phyloP scores from a whole-genome alignment of 2,329 filamentous ascomycete species.

The Aspergillus oerlinghausenensis region DNA sequence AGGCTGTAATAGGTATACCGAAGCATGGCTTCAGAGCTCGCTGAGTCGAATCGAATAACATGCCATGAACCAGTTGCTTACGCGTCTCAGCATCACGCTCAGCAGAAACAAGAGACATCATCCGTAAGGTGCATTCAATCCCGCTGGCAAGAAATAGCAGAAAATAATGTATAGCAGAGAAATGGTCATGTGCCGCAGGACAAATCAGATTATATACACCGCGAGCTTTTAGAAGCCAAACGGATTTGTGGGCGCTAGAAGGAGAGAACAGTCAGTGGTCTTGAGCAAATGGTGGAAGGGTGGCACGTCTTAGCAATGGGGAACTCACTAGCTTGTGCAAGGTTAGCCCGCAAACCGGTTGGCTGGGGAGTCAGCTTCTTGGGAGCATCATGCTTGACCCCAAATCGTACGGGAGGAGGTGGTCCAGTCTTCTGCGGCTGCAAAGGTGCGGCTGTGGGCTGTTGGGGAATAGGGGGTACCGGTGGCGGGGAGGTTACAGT shows the following conservation, averaged over 20 bases:
- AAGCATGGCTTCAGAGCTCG: conserved; percentile 12
- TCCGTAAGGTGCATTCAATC: conserved; percentile 11
- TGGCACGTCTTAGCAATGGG: background rate
- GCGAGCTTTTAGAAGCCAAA: conserved; percentile 57
- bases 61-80: conserved; percentile 5
- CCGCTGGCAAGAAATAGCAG: conserved; percentile 14
- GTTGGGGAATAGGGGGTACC: conserved; percentile 54
- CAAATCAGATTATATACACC: conserved; percentile 26
- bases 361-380: conserved; percentile 80
- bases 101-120: conserved; percentile 6
- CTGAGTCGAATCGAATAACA: conserved; percentile 8
- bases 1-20: conserved; percentile 12
- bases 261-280: conserved; percentile 9
- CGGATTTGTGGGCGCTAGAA: conserved; percentile 63
- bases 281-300: background rate
- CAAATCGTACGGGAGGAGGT: conserved; percentile 82
- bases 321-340: conserved; percentile 91
- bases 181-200: conserved; percentile 19
- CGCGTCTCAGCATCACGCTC: conserved; percentile 11
- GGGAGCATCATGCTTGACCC: conserved; percentile 62
- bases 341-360: conserved; percentile 83
- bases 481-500: conserved; percentile 49
- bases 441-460: conserved; percentile 59
- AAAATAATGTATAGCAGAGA: conserved; percentile 18
- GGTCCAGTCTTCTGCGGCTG: conserved; percentile 79